Evolutionary conservation across 2,329 filamentous ascomycete species (phyloP).

Genomic region (Pseudomassariella vexata): DNA sequence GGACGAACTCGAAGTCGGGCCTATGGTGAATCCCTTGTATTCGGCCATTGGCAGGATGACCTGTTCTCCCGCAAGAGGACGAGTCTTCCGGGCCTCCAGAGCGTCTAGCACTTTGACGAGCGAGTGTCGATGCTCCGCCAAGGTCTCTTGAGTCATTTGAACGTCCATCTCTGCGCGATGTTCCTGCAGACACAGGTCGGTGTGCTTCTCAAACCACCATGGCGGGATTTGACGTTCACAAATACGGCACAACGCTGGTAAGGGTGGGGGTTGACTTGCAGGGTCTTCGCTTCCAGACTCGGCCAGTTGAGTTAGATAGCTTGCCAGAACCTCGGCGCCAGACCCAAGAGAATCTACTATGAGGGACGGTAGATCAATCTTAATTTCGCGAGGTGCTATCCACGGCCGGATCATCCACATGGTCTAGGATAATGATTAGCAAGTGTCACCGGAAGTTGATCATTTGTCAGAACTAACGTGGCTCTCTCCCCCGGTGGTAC

Average conservation of each 20-base stretch:
- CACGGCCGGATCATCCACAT: conserved; percentile 99
- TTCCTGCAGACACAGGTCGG: conserved; percentile 90
- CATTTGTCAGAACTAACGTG: conserved; percentile 62
- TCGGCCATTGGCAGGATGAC: conserved; percentile 57
- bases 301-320: conserved; percentile 84
- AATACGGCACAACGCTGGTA: conserved; percentile 87
- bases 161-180: conserved; percentile 97
- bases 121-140: conserved; percentile 86
- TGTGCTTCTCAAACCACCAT: conserved; percentile 99
- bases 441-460: neutral
- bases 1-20: conserved; percentile 63
- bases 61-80: conserved; percentile 52
- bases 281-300: conserved; percentile 75
- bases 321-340: conserved; percentile 88
- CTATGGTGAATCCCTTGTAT: conserved; percentile 84
- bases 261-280: conserved; percentile 70
- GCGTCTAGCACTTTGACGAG: conserved; percentile 95
- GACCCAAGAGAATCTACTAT: conserved; percentile 92
- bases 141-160: conserved; percentile 86
- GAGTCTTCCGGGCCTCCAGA: conserved; percentile 71
- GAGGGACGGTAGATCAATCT: conserved; percentile 84
- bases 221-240: conserved; percentile 95
- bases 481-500: conserved; percentile 76
- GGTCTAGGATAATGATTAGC: conserved; percentile 48
- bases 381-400: conserved; percentile 81